Base-by-base conservation (phyloP, 208 protist genomes). In the Blastocrithidia nonstop region DNA sequence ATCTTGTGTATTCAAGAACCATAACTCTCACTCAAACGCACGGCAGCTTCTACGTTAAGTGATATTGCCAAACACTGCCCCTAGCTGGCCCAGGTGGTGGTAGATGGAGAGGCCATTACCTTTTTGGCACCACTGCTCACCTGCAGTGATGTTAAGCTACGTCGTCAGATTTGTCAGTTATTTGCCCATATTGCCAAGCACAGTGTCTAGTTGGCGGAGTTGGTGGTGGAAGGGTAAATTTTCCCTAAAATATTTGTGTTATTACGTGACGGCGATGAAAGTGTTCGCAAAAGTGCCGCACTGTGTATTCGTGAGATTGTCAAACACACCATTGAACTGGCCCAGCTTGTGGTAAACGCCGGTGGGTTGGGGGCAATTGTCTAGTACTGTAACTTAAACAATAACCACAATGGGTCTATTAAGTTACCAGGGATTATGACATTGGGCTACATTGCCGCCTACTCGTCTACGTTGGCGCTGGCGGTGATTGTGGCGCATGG, bases 101-200 rank as follows among this genome's bases (percentile, higher is more conserved):
- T 97, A 5, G 95, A 98, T 60, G 76, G 83, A 32, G 90, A 96
- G 31, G 96, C 88, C 7, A 91, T 99, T 54, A 89, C 89, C 8
- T 95, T 97, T 65, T 77, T 99, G 20, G 91, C 95, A 13, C 96
- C 95, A n/a, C 78, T 98, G 35, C 94, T 99, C 60, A 64, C 53
- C 21, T 81, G 72, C 54, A 74, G 70, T 33, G 96, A 99, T 60
- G 68, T 72, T 9, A 97, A 97, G 59, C 83, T 99, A 23, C 96
- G 97, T 77, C 79, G 94, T 6, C 95, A 98, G 69, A 80, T 88
- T 46, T 93, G 82, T 52, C 70, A 95, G 47, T 96, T 86, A 56
- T 85, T 99, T 17, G 83, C 91, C 29, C 94, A 98, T 71, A 95
- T 99, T 37, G 90, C 96, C 6, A 99, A 98, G 69, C 97, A 99